These are phyloP conservation scores for Blastobotrys illinoisensis DNA, from an alignment of 1,139 yeast genomes.

Conservation along the genomic window DNA sequence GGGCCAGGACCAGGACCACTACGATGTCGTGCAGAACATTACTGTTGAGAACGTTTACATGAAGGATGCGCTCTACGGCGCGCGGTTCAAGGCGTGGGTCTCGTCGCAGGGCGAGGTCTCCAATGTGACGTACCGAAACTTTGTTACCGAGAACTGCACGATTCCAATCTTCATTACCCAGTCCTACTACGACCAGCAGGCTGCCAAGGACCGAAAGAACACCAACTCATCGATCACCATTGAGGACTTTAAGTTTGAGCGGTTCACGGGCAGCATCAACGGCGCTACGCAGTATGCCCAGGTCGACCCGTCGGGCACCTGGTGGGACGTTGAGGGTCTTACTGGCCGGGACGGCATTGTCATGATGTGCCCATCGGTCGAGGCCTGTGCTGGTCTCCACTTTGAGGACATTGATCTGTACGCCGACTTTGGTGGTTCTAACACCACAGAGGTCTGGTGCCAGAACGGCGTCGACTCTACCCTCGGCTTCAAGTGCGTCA, in stretches of 20 bases:
- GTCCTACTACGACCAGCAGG: neutral
- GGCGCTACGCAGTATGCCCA: neutral
- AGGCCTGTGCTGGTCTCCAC: neutral
- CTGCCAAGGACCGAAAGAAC: neutral
- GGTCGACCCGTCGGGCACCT: neutral
- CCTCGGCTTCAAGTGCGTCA: neutral
- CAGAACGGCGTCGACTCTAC: neutral
- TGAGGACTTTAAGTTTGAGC: neutral
- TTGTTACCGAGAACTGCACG: neutral
- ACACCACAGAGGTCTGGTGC: neutral
- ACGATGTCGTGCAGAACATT: neutral
- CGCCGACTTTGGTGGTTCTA: neutral
- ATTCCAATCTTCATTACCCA: neutral
- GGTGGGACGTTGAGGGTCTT: neutral
- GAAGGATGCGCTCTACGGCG: neutral
- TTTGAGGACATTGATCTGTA: neutral
- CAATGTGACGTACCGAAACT: neutral
- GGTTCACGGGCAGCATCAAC: neutral
- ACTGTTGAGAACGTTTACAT: neutral
- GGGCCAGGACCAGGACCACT: neutral
- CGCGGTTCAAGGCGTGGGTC: neutral
- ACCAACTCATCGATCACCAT: neutral
- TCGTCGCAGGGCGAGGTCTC: neutral
- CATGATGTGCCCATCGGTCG: neutral
- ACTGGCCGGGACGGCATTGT: neutral